Base-by-base conservation (phyloP, 257 asterid species). In the Lantana camara region DNA sequence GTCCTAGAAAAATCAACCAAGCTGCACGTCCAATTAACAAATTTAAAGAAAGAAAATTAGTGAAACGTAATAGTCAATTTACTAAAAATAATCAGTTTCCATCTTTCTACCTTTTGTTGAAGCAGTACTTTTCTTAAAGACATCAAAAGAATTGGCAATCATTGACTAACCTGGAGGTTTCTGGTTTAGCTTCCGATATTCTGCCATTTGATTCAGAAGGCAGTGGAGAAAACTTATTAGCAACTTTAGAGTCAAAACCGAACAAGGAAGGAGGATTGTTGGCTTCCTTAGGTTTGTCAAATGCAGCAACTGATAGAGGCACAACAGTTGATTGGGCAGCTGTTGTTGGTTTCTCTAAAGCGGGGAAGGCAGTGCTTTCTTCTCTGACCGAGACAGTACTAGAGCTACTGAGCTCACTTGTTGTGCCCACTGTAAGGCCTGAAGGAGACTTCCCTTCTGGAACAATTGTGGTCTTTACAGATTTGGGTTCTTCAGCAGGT, bases 1-100 rank as follows among this genome's bases (percentile, higher is more conserved):
- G 68, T 48, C 65, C 52, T 53, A 30, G 74, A 62, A 21, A 35
- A 12, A 51, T 45, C 57, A 23, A 45, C 64, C 65, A 65, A 67
- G 79, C 96, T 85, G 95, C 80, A 66, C 30, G 50, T 29, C 48
- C 57, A 54, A 60, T 30, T 38, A 57, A 48, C 48, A 45, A 17
- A n/a, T n/a, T n/a, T n/a, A n/a, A n/a, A n/a, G n/a, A n/a, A n/a
- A n/a, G n/a, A n/a, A n/a, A n/a, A 35, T 35, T 35, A 3, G 11
- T 3, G 7, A 35, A 35, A 35, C n/a, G n/a, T n/a, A n/a, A n/a
- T n/a, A n/a, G n/a, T n/a, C n/a, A n/a, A n/a, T n/a, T n/a, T n/a
- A n/a, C n/a, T n/a, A n/a, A n/a, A n/a, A n/a, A n/a, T n/a, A n/a
- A n/a, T n/a, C n/a, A n/a, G n/a, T n/a, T n/a, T n/a, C n/a, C n/a